phyloP scores from a whole-genome alignment of 805 yeast species.

The Spathaspora gorwiae region DNA sequence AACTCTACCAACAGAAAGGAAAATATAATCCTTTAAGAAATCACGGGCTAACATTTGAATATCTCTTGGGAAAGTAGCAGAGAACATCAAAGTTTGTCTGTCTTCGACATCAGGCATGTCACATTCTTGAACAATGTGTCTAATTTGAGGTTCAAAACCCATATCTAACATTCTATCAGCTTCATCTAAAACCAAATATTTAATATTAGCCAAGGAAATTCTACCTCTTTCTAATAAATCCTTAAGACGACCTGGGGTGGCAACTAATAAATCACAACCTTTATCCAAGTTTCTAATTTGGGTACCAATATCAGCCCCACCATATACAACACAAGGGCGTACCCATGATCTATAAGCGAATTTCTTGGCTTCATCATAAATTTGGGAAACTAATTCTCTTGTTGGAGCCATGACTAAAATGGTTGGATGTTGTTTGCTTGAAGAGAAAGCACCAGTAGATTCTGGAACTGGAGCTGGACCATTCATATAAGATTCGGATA shows the following conservation, averaged over 20 bases:
- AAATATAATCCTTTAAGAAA: constrained; percentile 91
- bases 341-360: constrained; percentile 99
- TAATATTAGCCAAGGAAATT: constrained; percentile 83
- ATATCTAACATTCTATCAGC: constrained; percentile 99
- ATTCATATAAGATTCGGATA: constrained; percentile 80
- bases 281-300: constrained; percentile 86
- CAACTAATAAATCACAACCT: constrained; percentile 95
- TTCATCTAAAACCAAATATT: constrained; percentile 93
- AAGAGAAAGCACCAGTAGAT: constrained; percentile 49
- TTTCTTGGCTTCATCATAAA: constrained; percentile 91
- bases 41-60: constrained; percentile 96
- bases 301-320: constrained; percentile 91
- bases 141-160: constrained; percentile 99
- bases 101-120: constrained; percentile 91
- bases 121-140: constrained; percentile 95
- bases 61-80: constrained; percentile 98
- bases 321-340: constrained; percentile 91
- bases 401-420: constrained; percentile 97
- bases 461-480: constrained; percentile 71
- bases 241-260: constrained; percentile 98
- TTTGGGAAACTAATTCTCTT: constrained; percentile 97
- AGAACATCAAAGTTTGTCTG: constrained; percentile 97
- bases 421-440: constrained; percentile 87
- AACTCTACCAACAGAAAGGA: constrained; percentile 96
- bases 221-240: constrained; percentile 94